Evolutionary conservation across 176 grass and related monocot genomes (phyloP).

Genomic region (Oryza coarctata): DNA sequence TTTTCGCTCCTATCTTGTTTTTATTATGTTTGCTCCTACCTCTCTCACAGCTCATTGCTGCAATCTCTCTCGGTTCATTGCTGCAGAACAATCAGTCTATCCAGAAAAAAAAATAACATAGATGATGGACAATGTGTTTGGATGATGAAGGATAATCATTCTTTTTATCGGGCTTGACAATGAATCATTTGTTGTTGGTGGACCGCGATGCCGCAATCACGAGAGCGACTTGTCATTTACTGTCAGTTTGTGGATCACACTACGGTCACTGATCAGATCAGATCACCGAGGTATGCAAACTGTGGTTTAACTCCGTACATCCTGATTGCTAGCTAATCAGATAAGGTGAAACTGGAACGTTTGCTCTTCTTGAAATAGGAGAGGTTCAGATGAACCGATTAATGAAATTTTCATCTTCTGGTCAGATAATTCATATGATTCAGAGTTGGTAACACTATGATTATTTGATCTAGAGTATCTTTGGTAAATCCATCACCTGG

Average conservation of each 20-base stretch:
- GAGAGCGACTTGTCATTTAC: neutral
- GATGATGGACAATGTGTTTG: neutral
- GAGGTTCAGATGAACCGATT: neutral
- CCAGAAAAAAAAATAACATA: too few species aligned
- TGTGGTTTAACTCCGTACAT: too few species aligned
- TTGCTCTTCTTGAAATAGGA: neutral
- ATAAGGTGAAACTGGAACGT: too few species aligned
- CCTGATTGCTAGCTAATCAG: neutral
- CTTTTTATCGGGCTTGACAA: neutral
- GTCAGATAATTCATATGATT: neutral
- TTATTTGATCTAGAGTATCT: neutral
- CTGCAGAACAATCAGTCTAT: neutral
- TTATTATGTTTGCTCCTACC: too few species aligned
- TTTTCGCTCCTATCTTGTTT: too few species aligned
- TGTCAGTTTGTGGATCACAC: neutral
- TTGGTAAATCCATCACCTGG: neutral
- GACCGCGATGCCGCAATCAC: neutral
- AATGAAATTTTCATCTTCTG: neutral
- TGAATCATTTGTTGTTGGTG: slow-evolving; percentile 4
- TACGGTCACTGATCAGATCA: neutral
- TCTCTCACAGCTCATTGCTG: too few species aligned
- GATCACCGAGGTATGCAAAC: neutral
- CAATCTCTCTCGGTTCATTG: too few species aligned
- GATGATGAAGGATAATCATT: neutral
- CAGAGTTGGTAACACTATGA: neutral